A percentile compares a stretch with the other conserved stretches of the same genome.
phyloP scores from a whole-genome alignment of 345 rosid species.

The Pistacia vera region DNA sequence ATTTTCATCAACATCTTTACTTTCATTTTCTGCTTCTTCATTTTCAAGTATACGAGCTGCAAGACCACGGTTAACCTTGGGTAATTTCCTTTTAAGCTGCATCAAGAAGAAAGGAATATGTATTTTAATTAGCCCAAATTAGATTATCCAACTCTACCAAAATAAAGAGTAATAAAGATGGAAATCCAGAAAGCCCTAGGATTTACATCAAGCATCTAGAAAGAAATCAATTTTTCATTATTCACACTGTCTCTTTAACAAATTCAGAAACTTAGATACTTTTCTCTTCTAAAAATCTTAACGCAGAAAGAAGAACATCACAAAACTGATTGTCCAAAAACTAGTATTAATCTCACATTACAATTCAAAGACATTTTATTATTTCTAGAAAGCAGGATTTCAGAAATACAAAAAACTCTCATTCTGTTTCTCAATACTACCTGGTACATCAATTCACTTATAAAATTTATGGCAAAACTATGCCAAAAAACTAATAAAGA shows the following conservation, averaged over 20 bases:
- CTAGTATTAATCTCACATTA: neutral
- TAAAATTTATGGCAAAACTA: too few species aligned
- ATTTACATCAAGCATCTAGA: neutral
- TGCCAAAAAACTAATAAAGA: too few species aligned
- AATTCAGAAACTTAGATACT: neutral
- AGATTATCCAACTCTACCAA: constrained; percentile 7
- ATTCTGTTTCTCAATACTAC: neutral
- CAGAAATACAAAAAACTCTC: neutral
- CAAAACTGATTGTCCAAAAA: neutral
- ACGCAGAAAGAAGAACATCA: neutral
- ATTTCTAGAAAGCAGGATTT: neutral
- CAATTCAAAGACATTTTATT: too few species aligned
- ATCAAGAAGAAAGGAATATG: constrained; percentile 20
- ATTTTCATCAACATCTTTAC: constrained; percentile 42
- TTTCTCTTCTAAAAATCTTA: neutral
- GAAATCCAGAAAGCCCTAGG: neutral
- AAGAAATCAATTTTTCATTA: constrained; percentile 1
- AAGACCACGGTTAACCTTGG: constrained; percentile 75
- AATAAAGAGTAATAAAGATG: neutral
- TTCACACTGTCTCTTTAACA: neutral
- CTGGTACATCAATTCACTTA: neutral
- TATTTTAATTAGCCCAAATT: constrained; percentile 3
- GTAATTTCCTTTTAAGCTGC: constrained; percentile 68
- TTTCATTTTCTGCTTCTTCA: constrained; percentile 62
- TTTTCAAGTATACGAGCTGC: constrained; percentile 54